Evolutionary conservation across 169 alveolate species (phyloP).

Genomic region (Babesia gibsoni): DNA sequence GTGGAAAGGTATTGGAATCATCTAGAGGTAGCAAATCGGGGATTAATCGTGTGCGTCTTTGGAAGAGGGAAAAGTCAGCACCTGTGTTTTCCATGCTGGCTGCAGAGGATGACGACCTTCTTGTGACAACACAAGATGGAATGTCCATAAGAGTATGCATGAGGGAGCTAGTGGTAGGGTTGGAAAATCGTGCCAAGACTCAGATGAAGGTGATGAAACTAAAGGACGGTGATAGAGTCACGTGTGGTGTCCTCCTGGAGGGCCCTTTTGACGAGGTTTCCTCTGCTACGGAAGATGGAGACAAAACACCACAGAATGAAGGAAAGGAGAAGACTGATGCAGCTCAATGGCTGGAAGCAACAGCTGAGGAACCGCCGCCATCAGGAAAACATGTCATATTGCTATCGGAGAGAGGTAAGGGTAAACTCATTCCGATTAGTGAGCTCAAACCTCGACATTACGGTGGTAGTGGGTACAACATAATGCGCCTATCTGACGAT

Average conservation of each 20-base stretch:
- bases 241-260: slow-evolving; percentile 36
- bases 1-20: not conserved
- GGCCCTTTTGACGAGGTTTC: not conserved
- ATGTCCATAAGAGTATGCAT: slow-evolving; percentile 11
- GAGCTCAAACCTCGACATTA: slow-evolving; percentile 36
- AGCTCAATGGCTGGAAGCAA: not conserved
- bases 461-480: slow-evolving; percentile 54
- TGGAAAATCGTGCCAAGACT: slow-evolving; percentile 25
- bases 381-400: slow-evolving; percentile 5
- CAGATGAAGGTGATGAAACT: not conserved
- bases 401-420: slow-evolving; percentile 36
- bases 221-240: slow-evolving; percentile 8
- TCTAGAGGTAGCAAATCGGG: not conserved
- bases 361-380: not conserved
- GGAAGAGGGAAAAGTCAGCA: not conserved
- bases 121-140: slow-evolving; percentile 15
- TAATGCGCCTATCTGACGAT: slow-evolving; percentile 14
- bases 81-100: slow-evolving; percentile 13
- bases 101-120: not conserved
- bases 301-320: not conserved
- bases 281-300: not conserved
- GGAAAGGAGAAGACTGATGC: too few species aligned
- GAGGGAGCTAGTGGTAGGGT: slow-evolving; percentile 1
- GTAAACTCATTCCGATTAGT: slow-evolving; percentile 28
- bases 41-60: not conserved